Evolutionary conservation across 352 stramenopile species (phyloP).

Genomic region (Blastocystis hominis): DNA sequence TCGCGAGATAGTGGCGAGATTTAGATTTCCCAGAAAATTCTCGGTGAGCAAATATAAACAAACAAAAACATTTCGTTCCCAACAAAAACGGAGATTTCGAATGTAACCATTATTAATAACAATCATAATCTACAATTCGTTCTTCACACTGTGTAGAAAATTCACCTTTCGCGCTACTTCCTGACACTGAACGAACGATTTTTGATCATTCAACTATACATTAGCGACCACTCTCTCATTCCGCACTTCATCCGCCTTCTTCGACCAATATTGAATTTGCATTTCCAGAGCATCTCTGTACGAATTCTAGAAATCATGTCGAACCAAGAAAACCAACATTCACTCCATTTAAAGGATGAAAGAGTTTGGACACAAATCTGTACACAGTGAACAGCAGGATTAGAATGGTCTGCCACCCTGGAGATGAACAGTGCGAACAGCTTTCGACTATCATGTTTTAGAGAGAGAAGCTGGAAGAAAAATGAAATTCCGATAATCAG

Average conservation of each 20-base stretch:
- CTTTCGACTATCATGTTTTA: neutral
- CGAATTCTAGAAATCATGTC: neutral
- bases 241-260: neutral
- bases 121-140: neutral
- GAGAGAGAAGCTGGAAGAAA: too few relatives aligned
- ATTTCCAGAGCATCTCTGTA: constrained; percentile 2
- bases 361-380: neutral
- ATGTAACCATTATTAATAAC: neutral
- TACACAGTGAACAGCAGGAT: neutral
- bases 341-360: neutral
- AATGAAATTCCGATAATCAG: too few relatives aligned
- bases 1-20: neutral
- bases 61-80: neutral
- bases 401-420: neutral
- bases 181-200: neutral
- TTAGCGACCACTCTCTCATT: neutral
- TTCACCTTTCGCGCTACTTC: neutral
- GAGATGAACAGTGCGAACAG: neutral
- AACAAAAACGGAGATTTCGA: neutral
- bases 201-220: neutral
- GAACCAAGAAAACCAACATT: neutral
- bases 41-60: too few relatives aligned
- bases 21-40: too few relatives aligned
- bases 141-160: neutral
- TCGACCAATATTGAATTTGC: neutral